Conservation (phyloP, 2,329 filamentous ascomycete species). For the Talaromyces sp. region DNA sequence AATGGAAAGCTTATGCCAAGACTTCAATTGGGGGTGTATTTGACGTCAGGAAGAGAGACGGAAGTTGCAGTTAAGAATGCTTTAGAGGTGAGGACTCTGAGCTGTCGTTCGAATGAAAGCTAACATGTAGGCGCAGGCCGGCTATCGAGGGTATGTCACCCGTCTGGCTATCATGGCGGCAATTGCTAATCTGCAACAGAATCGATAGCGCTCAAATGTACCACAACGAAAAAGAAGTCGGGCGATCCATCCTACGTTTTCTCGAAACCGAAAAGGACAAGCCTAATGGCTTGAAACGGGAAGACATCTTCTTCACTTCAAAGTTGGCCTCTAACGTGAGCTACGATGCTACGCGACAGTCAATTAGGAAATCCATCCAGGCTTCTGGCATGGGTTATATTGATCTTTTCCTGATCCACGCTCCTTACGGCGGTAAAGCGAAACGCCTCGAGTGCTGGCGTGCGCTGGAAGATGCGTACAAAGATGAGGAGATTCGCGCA, state of each 20-base stretch:
- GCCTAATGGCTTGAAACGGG: constrained; percentile 53
- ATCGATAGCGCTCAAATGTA: constrained; percentile 63
- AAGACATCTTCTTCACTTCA: constrained; percentile 74
- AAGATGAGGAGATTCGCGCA: constrained; percentile 65
- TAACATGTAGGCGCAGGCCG: constrained; percentile 33
- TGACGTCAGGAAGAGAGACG: constrained; percentile 62
- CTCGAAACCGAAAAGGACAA: constrained; percentile 47
- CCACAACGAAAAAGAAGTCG: constrained; percentile 68
- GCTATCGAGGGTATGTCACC: constrained; percentile 24
- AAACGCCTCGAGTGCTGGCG: constrained; percentile 69
- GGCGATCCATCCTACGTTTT: constrained; percentile 60
- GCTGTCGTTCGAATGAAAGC: not conserved
- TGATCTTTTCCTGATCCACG: constrained; percentile 75
- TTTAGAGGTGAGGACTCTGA: constrained; percentile 44
- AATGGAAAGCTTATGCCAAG: constrained; percentile 66
- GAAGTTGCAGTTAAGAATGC: constrained; percentile 56
- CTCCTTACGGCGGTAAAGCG: constrained; percentile 68
- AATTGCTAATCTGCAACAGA: constrained; percentile 7
- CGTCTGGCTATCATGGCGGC: not conserved
- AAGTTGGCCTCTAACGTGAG: constrained; percentile 66
- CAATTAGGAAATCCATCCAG: constrained; percentile 63
- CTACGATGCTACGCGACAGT: constrained; percentile 64
- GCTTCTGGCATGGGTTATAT: constrained; percentile 68
- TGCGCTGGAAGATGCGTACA: constrained; percentile 71
- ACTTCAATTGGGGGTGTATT: constrained; percentile 71